A percentile compares a stretch with the other conserved stretches of the same genome.
These are phyloP conservation scores for Parastagonospora nodorum DNA, from an alignment of 2,329 filamentous ascomycete genomes.

Conservation along the genomic window DNA sequence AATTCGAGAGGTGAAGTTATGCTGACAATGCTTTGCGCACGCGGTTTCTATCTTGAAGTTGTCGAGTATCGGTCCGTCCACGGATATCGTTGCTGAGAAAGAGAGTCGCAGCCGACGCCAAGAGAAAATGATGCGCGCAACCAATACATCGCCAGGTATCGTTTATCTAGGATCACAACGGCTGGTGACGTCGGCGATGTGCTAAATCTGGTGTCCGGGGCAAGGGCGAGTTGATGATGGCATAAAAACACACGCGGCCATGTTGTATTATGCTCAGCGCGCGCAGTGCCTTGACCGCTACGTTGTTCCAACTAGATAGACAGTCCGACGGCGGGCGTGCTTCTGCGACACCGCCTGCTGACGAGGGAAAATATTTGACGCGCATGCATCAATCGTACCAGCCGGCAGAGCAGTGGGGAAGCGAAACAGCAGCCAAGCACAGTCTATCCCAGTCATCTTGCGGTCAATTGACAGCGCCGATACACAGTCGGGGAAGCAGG, in stretches of 20 bases:
- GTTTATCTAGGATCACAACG: not conserved
- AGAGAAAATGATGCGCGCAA: not conserved
- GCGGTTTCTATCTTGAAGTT: too few species aligned
- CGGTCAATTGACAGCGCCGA: not conserved
- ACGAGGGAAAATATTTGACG: conserved; percentile 7
- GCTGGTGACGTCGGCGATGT: not conserved
- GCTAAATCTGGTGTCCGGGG: too few species aligned
- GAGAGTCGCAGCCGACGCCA: not conserved
- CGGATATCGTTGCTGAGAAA: not conserved
- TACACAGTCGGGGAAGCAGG: too few species aligned
- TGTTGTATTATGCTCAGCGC: too few species aligned
- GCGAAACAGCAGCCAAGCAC: conserved; percentile 3
- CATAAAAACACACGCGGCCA: too few species aligned
- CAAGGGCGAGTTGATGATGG: too few species aligned
- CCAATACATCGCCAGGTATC: not conserved
- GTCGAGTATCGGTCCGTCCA: not conserved
- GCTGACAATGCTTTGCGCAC: too few species aligned
- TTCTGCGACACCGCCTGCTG: conserved; percentile 1
- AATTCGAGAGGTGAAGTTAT: too few species aligned
- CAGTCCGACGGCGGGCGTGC: too few species aligned
- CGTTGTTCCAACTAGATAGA: too few species aligned
- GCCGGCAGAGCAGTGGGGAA: conserved; percentile 22
- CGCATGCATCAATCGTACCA: conserved; percentile 14
- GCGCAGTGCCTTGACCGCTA: too few species aligned
- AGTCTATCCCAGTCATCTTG: not conserved